Percentiles rank a stretch among this genome's conserved stretches.
phyloP scores from a whole-genome alignment of 2,329 filamentous ascomycete genomes.

The Botrytis tulipae region DNA sequence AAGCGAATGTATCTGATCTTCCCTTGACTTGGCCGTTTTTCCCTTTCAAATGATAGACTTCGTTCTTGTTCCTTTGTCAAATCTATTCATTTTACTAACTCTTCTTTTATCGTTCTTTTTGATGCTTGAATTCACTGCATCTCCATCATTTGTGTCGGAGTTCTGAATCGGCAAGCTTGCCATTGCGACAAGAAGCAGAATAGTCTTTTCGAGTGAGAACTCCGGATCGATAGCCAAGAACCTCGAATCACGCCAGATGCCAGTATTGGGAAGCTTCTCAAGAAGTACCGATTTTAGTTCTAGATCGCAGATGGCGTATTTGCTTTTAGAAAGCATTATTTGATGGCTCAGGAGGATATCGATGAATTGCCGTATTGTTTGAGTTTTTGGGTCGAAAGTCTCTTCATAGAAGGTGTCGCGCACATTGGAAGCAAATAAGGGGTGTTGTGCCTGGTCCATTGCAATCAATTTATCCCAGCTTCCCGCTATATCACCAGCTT shows the following conservation, averaged over 20 bases:
- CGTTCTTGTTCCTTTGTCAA: background rate
- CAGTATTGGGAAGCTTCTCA: background rate
- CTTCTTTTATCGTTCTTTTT: background rate
- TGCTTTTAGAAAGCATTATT: background rate
- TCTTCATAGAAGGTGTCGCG: background rate
- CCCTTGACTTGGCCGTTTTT: accelerated
- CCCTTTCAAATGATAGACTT: background rate
- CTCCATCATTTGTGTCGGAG: background rate
- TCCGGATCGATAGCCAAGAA: accelerated
- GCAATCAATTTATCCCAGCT: background rate
- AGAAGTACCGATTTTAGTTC: background rate
- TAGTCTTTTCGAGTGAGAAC: background rate
- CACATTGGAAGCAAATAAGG: background rate
- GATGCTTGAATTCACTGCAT: background rate
- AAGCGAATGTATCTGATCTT: background rate
- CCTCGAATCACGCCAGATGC: background rate
- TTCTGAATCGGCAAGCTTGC: background rate
- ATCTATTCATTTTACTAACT: background rate
- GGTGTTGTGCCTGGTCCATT: background rate
- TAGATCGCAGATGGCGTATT: background rate
- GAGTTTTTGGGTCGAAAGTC: background rate
- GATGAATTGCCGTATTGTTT: background rate
- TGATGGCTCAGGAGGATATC: background rate
- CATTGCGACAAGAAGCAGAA: background rate
- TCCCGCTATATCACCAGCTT: background rate